Evolutionary conservation across 768 basidiomycete genomes (phyloP).

Genomic region (Pluteus cervinus): DNA sequence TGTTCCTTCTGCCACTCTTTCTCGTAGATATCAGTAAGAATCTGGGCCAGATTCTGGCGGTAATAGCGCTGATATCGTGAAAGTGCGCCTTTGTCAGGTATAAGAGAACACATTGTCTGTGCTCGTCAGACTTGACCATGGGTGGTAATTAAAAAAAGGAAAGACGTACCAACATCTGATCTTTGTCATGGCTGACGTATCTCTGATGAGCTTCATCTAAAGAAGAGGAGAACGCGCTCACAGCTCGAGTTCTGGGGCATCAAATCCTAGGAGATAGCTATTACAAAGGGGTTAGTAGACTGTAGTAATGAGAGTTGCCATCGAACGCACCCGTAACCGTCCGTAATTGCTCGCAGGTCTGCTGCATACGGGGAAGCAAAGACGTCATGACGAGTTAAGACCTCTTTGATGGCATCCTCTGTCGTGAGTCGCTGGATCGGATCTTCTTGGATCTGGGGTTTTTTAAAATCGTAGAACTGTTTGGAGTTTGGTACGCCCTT

Average conservation of each 20-base stretch:
- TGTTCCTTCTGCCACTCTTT: not conserved
- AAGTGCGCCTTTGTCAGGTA: slow-evolving; percentile 11
- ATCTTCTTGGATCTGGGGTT: slow-evolving; percentile 5
- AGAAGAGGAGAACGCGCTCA: not conserved
- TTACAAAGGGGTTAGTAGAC: not conserved
- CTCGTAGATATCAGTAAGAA: too few species aligned
- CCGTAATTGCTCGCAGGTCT: slow-evolving; percentile 10
- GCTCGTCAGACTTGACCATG: not conserved
- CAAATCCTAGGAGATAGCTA: slow-evolving; percentile 15
- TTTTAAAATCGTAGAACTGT: slow-evolving; percentile 7
- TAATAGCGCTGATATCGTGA: too few species aligned
- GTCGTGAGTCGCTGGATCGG: slow-evolving; percentile 8
- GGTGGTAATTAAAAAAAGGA: not conserved
- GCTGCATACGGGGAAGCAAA: slow-evolving; percentile 12
- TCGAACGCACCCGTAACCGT: slow-evolving; percentile 14
- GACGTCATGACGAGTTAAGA: slow-evolving; percentile 11
- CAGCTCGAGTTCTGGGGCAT: slow-evolving; percentile 9
- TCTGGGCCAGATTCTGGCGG: too few species aligned
- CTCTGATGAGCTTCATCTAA: too few species aligned
- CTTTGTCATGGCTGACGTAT: slow-evolving; percentile 18
- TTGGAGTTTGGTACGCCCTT: not conserved
- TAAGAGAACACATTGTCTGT: slow-evolving; percentile 15
- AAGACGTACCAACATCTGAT: slow-evolving; percentile 14
- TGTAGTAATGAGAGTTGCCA: too few species aligned
- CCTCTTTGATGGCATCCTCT: slow-evolving; percentile 12